A percentile compares a stretch with the other conserved stretches of the same genome.
Conservation (phyloP, 1,284 basidiomycete genomes). For the Rhodotorula sp. region DNA sequence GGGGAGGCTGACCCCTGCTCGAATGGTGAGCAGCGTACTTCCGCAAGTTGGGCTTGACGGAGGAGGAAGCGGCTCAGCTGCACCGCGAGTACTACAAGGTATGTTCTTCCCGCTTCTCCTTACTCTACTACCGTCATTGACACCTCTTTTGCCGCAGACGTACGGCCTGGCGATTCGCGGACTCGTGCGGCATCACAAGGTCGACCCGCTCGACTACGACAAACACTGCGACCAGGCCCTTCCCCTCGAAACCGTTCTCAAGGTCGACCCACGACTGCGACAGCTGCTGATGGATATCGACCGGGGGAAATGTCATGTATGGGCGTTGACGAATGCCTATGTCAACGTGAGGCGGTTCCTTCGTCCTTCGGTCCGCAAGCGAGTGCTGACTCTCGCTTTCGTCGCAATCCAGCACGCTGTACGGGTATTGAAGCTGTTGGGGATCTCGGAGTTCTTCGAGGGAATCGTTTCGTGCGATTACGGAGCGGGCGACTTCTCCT, state of each 20-base stretch:
- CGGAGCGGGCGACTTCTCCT: constrained; percentile 47
- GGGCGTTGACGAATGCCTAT: constrained; percentile 39
- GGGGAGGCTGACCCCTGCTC: not conserved
- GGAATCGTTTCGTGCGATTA: constrained; percentile 52
- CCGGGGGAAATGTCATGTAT: constrained; percentile 46
- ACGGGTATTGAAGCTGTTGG: constrained; percentile 47
- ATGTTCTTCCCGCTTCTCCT: not conserved
- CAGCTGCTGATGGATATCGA: constrained; percentile 46
- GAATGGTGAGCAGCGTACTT: constrained; percentile 44
- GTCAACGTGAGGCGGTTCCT: constrained; percentile 19
- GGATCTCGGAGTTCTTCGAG: constrained; percentile 47
- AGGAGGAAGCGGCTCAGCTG: constrained; percentile 47
- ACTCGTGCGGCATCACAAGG: constrained; percentile 50
- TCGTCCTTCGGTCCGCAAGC: not conserved
- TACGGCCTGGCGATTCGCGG: constrained; percentile 52
- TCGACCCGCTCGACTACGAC: constrained; percentile 46
- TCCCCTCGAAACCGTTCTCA: constrained; percentile 49
- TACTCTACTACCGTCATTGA: constrained; percentile 7
- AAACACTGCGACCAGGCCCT: constrained; percentile 49
- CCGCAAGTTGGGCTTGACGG: constrained; percentile 44
- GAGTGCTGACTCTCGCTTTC: not conserved
- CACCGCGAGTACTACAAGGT: constrained; percentile 36
- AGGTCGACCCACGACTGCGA: constrained; percentile 44
- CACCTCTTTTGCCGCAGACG: constrained; percentile 8
- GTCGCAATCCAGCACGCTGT: constrained; percentile 43